Conservation (phyloP, 2,329 filamentous ascomycete genomes). For the Fusarium camptoceras region DNA sequence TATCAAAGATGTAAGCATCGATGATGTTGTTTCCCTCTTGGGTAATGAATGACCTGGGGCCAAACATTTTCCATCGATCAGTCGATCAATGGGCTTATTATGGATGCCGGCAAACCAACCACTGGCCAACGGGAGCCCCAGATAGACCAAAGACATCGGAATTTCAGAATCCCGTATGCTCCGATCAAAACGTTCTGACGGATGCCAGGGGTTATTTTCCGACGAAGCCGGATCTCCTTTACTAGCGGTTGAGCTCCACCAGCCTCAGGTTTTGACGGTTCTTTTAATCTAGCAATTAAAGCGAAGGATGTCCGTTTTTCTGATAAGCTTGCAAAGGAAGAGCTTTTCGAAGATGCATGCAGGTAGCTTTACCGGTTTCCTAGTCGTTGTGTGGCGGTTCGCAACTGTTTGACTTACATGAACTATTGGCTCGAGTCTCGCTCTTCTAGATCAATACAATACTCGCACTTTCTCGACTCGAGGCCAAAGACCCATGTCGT, state of each 20-base stretch:
- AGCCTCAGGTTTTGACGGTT: background rate
- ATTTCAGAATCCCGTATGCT: slow-evolving; percentile 30
- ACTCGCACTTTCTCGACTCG: background rate
- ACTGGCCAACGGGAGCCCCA: background rate
- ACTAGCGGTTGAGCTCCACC: slow-evolving; percentile 14
- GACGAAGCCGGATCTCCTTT: slow-evolving; percentile 35
- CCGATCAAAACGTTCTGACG: slow-evolving; percentile 19
- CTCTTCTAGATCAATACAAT: background rate
- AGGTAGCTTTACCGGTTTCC: background rate
- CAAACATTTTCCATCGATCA: slow-evolving; percentile 19
- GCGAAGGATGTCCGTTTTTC: background rate
- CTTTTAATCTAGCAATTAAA: background rate
- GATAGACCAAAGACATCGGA: slow-evolving; percentile 13
- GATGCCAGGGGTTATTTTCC: slow-evolving; percentile 34
- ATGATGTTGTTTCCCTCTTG: slow-evolving; percentile 23
- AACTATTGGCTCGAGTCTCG: background rate
- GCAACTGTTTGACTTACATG: background rate
- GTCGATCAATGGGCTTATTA: slow-evolving; percentile 26
- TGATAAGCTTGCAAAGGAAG: background rate
- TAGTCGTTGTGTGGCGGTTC: background rate
- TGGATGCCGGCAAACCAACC: slow-evolving; percentile 9
- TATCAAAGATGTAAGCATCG: background rate
- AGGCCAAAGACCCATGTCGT: background rate
- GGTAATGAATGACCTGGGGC: slow-evolving; percentile 25
- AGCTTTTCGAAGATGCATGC: no score